Percentiles rank a stretch among this genome's conserved stretches.
Evolutionary conservation across 176 grass and related monocot genomes (phyloP).

Genomic region (Carex cristatella): DNA sequence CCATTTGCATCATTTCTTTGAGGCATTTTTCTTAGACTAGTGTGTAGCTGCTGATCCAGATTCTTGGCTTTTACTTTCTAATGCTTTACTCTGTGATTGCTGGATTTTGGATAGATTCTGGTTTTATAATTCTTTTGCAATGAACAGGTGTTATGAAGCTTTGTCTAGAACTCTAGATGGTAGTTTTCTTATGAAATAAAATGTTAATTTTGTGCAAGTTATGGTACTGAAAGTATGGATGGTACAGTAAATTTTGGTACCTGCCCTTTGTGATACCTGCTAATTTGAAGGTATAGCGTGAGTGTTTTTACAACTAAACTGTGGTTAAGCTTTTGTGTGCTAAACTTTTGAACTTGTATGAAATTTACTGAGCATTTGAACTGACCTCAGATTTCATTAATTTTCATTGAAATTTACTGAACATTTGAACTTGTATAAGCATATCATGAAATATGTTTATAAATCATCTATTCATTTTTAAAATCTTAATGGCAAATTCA

Average conservation of each 20-base stretch:
- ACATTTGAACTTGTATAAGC: too few relatives aligned
- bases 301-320: neutral
- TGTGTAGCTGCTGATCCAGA: neutral
- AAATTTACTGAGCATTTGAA: too few relatives aligned
- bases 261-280: neutral
- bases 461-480: too few relatives aligned
- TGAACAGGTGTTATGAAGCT: slow-evolving; percentile 3
- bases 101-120: slow-evolving; percentile 4
- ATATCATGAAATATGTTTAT: too few relatives aligned
- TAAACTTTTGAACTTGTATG: neutral
- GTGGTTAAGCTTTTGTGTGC: neutral
- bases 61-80: neutral
- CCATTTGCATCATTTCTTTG: neutral
- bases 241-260: neutral
- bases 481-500: too few relatives aligned
- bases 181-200: neutral
- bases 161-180: neutral
- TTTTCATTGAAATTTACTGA: too few relatives aligned
- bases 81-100: neutral
- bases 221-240: neutral
- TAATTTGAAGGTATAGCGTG: neutral
- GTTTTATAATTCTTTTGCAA: slow-evolving; percentile 11
- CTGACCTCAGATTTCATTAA: too few relatives aligned
- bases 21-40: neutral
- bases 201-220: neutral